These are phyloP conservation scores for Boechera retrofracta DNA, from an alignment of 345 rosid species.

Conservation along the genomic window DNA sequence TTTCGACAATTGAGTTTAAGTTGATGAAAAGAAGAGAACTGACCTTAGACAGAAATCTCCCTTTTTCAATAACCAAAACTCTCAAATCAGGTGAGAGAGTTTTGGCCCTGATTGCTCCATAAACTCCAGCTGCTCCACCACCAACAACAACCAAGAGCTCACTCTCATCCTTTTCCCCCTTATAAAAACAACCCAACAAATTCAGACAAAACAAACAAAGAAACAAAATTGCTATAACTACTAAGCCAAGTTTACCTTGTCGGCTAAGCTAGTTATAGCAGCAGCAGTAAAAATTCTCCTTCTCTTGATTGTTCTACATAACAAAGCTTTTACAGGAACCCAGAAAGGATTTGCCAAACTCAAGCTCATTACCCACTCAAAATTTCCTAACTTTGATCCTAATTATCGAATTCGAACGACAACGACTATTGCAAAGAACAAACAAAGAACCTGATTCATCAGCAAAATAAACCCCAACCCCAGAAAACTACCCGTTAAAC, in stretches of 20 bases:
- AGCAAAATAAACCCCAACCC: not conserved
- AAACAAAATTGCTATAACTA: not conserved
- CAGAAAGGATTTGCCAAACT: constrained; percentile 29
- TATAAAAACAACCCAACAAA: constrained; percentile 4
- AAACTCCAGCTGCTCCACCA: constrained; percentile 98
- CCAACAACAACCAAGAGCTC: constrained; percentile 87
- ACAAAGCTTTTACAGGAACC: constrained; percentile 42
- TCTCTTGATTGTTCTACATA: constrained; percentile 27
- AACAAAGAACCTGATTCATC: not conserved
- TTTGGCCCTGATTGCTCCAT: constrained; percentile 90
- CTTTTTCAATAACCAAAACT: constrained; percentile 83
- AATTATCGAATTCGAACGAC: not conserved
- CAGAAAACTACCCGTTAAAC: constrained; percentile 24
- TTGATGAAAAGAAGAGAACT: not conserved
- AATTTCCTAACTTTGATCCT: constrained; percentile 5
- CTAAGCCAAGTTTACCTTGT: constrained; percentile 36
- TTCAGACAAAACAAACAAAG: constrained; percentile 11
- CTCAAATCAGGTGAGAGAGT: constrained; percentile 73
- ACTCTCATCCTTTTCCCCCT: constrained; percentile 49
- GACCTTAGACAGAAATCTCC: constrained; percentile 89
- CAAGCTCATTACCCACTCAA: constrained; percentile 28
- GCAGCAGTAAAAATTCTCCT: not conserved
- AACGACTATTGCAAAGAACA: not conserved
- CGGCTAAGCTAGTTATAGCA: constrained; percentile 3
- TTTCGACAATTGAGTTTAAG: not conserved